A percentile compares a stretch with the other conserved stretches of the same genome.
phyloP scores from a whole-genome alignment of 225 moss, liverwort and hornwort species.

The Marchantia paleacea region DNA sequence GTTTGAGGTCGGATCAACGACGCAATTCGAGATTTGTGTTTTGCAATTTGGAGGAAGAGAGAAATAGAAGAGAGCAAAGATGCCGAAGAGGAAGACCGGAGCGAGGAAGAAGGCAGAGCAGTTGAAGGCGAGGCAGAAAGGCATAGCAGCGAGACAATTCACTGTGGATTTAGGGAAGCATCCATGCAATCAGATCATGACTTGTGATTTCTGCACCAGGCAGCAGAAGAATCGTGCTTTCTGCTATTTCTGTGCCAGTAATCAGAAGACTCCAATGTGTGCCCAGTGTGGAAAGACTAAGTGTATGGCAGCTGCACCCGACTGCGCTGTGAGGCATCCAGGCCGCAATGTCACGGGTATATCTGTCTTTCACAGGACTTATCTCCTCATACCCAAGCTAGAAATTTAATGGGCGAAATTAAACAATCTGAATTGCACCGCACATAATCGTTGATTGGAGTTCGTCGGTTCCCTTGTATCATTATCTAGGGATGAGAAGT shows the following conservation, averaged over 20 bases:
- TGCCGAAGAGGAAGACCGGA: conserved; percentile 99
- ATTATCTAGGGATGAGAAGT: neutral
- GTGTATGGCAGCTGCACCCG: conserved; percentile 86
- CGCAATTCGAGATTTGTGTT: neutral
- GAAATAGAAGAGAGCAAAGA: conserved; percentile 24
- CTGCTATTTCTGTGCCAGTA: conserved; percentile 90
- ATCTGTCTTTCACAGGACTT: conserved; percentile 9
- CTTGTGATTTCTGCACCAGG: conserved; percentile 69
- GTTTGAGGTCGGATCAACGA: neutral
- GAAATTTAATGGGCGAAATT: neutral
- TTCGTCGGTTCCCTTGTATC: neutral
- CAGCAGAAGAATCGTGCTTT: conserved; percentile 92
- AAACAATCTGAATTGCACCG: neutral
- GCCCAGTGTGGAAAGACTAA: conserved; percentile 98
- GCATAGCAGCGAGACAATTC: conserved; percentile 83
- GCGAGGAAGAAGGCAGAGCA: conserved; percentile 97
- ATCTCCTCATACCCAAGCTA: neutral
- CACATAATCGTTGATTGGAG: neutral
- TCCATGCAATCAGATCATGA: conserved; percentile 84
- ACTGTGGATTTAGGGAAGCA: conserved; percentile 97
- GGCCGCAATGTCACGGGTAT: conserved; percentile 88
- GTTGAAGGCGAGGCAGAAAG: conserved; percentile 86
- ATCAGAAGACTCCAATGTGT: conserved; percentile 74
- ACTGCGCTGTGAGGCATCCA: conserved; percentile 87
- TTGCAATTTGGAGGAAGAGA: neutral